Conservation (phyloP, 805 yeast genomes). For the Saccharomycopsis schoenii region DNA sequence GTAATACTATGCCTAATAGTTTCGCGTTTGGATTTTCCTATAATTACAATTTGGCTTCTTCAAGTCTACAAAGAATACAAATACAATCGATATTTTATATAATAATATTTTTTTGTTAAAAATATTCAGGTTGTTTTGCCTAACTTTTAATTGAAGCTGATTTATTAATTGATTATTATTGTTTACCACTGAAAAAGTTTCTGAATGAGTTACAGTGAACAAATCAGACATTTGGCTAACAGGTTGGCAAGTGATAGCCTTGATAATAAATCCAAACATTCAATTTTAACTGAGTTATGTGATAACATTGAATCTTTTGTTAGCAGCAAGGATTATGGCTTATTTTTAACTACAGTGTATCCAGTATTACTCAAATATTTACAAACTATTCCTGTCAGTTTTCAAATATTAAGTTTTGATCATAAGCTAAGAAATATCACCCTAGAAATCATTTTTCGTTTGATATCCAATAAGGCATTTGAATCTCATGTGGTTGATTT, state of each 20-base stretch:
- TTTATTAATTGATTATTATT: neutral
- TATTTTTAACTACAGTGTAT: conserved; percentile 55
- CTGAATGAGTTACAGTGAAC: conserved; percentile 32
- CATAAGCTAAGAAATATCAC: conserved; percentile 69
- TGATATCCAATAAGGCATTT: conserved; percentile 73
- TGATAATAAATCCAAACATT: conserved; percentile 54
- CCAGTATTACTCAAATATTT: conserved; percentile 61
- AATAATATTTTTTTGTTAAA: too few relatives aligned
- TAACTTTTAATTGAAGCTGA: too few relatives aligned
- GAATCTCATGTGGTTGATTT: conserved; percentile 57
- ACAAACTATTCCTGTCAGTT: conserved; percentile 60
- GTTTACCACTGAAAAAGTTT: neutral
- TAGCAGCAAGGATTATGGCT: conserved; percentile 71
- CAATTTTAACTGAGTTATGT: conserved; percentile 69
- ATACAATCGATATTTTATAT: too few relatives aligned
- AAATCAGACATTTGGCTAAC: conserved; percentile 58
- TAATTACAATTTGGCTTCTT: too few relatives aligned
- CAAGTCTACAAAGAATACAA: too few relatives aligned
- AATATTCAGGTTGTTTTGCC: too few relatives aligned
- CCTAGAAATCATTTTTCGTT: conserved; percentile 70
- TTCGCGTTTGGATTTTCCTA: too few relatives aligned
- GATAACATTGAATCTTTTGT: conserved; percentile 81
- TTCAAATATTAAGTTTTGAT: conserved; percentile 55
- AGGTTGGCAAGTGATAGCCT: conserved; percentile 45
- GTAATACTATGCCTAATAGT: neutral